These are phyloP conservation scores for Penicillium longicatenatum DNA, from an alignment of 495 filamentous ascomycete genomes.

Conservation along the genomic window DNA sequence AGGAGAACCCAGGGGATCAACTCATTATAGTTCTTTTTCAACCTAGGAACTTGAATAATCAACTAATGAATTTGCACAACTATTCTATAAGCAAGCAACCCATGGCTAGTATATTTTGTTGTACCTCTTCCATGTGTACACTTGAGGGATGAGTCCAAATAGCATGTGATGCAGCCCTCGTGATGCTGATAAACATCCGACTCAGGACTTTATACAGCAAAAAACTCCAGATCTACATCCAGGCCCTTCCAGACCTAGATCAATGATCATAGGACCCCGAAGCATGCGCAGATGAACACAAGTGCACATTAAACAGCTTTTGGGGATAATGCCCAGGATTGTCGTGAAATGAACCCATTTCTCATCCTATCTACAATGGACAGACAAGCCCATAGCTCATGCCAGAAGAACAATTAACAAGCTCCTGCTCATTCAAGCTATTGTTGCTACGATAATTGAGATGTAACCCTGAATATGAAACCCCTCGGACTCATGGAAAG, in stretches of 20 bases:
- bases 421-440: neutral
- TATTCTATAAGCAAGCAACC: neutral
- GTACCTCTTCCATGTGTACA: too few species aligned
- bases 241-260: too few species aligned
- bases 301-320: too few species aligned
- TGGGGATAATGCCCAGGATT: too few species aligned
- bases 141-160: neutral
- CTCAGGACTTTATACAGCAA: too few species aligned
- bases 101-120: neutral
- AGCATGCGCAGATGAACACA: too few species aligned
- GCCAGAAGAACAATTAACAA: neutral
- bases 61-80: neutral
- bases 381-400: too few species aligned
- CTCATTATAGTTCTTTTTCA: too few species aligned
- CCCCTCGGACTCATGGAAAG: constrained; percentile 50
- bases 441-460: neutral
- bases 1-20: neutral
- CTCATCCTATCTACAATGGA: too few species aligned
- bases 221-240: too few species aligned
- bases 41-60: neutral
- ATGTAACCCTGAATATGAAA: constrained; percentile 59
- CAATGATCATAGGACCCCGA: too few species aligned
- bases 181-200: neutral
- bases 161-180: neutral
- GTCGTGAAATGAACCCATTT: too few species aligned